Percentiles rank a stretch among this genome's conserved stretches.
Evolutionary conservation across 768 basidiomycete genomes (phyloP).

Genomic region (Macrolepiota albuminosa): DNA sequence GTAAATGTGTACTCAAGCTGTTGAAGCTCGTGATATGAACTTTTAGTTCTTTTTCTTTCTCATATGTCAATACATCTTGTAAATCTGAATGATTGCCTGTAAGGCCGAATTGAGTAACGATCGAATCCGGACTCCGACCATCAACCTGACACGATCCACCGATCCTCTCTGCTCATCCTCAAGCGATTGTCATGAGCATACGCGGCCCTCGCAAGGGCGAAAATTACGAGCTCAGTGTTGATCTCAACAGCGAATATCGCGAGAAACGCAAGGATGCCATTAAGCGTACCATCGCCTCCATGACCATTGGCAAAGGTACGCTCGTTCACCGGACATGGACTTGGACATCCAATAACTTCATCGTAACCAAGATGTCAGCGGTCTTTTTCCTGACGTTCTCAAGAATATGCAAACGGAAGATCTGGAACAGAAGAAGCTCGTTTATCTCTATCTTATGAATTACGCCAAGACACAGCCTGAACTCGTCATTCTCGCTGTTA

Average conservation of each 20-base stretch:
- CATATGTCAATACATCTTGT: not conserved
- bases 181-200: conserved; percentile 38
- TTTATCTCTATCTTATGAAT: conserved; percentile 99
- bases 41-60: not conserved
- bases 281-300: conserved; percentile 94
- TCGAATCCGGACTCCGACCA: conserved; percentile 12
- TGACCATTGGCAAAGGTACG: conserved; percentile 97
- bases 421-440: conserved; percentile 99
- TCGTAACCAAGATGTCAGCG: conserved; percentile 65
- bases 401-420: conserved; percentile 99
- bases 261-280: conserved; percentile 98
- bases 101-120: too few species aligned
- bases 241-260: conserved; percentile 94
- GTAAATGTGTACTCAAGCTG: not conserved
- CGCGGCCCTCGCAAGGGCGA: conserved; percentile 76
- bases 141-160: not conserved
- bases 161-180: not conserved
- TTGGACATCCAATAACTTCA: conserved; percentile 4
- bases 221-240: conserved; percentile 95
- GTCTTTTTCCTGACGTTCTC: conserved; percentile 95
- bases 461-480: conserved; percentile 99
- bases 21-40: not conserved
- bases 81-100: not conserved
- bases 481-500: conserved; percentile 97
- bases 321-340: conserved; percentile 1